Evolutionary conservation across 2,329 filamentous ascomycete species (phyloP).

Genomic region (Penicillium sp.): DNA sequence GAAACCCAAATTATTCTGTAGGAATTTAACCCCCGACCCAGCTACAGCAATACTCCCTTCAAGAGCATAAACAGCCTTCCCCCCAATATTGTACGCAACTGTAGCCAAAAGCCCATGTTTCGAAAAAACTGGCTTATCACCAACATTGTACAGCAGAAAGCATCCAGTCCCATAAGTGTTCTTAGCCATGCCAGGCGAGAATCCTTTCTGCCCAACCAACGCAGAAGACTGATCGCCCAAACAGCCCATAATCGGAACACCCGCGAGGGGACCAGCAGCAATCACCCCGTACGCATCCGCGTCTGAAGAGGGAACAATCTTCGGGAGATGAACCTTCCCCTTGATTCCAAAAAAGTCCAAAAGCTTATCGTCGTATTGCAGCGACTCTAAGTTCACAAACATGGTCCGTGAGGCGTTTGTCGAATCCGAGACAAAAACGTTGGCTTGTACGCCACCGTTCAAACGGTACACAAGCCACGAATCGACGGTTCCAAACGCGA

Average conservation of each 20-base stretch:
- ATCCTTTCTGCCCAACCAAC: constrained; percentile 80
- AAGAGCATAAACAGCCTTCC: constrained; percentile 73
- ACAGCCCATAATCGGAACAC: constrained; percentile 72
- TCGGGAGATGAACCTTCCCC: constrained; percentile 70
- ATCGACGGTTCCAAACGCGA: constrained; percentile 85
- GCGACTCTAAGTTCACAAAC: constrained; percentile 83
- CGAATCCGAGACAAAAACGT: constrained; percentile 78
- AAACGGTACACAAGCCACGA: constrained; percentile 83
- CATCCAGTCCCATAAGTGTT: constrained; percentile 90
- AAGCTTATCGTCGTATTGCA: constrained; percentile 74
- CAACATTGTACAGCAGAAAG: constrained; percentile 87
- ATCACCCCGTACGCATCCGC: constrained; percentile 68
- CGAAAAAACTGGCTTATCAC: constrained; percentile 80
- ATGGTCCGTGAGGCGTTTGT: constrained; percentile 88
- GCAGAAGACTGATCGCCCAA: constrained; percentile 84
- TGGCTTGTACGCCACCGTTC: constrained; percentile 64
- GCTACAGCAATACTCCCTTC: constrained; percentile 83
- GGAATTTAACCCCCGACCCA: constrained; percentile 75
- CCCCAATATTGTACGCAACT: constrained; percentile 79
- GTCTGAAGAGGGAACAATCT: constrained; percentile 78
- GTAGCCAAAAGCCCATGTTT: constrained; percentile 81
- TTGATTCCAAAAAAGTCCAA: constrained; percentile 78
- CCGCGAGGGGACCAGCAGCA: constrained; percentile 62
- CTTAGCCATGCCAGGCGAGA: constrained; percentile 78
- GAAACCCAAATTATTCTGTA: constrained; percentile 65